Evolutionary conservation across 2,329 filamentous ascomycete species (phyloP).

Genomic region (Emergomyces orientalis): DNA sequence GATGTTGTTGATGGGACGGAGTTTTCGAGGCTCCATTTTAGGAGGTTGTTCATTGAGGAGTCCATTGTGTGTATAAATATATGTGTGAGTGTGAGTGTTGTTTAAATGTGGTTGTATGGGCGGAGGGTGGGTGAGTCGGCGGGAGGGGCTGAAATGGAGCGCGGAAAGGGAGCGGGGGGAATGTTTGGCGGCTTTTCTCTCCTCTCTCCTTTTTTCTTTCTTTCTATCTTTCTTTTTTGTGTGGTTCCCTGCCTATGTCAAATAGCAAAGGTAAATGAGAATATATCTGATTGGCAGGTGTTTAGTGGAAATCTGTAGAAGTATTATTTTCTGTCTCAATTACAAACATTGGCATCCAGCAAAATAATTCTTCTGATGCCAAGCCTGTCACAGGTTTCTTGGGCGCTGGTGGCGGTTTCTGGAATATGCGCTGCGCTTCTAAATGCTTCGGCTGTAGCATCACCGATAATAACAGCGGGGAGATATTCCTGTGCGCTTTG

Average conservation of each 20-base stretch:
- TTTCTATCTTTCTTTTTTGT: background rate
- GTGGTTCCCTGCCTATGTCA: background rate
- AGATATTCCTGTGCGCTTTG: too few relatives aligned
- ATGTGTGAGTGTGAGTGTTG: conserved; percentile 11
- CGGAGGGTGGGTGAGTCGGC: background rate
- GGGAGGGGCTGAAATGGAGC: background rate
- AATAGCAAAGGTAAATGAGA: background rate
- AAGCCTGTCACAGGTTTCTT: background rate
- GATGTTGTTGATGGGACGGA: conserved; percentile 33
- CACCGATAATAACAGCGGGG: too few relatives aligned
- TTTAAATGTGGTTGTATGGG: background rate
- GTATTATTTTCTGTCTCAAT: too few relatives aligned
- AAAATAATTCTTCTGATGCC: too few relatives aligned
- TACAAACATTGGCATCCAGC: too few relatives aligned
- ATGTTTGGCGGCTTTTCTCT: background rate
- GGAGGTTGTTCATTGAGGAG: conserved; percentile 62
- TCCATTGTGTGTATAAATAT: conserved; percentile 38
- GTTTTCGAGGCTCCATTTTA: conserved; percentile 69
- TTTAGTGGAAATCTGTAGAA: too few relatives aligned
- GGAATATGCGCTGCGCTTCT: too few relatives aligned
- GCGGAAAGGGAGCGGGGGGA: background rate
- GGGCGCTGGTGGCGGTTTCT: too few relatives aligned
- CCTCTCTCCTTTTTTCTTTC: background rate
- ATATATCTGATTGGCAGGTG: too few relatives aligned
- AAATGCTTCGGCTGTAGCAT: too few relatives aligned